phyloP scores from a whole-genome alignment of 768 basidiomycete species.

The Pleurotus tuoliensis region DNA sequence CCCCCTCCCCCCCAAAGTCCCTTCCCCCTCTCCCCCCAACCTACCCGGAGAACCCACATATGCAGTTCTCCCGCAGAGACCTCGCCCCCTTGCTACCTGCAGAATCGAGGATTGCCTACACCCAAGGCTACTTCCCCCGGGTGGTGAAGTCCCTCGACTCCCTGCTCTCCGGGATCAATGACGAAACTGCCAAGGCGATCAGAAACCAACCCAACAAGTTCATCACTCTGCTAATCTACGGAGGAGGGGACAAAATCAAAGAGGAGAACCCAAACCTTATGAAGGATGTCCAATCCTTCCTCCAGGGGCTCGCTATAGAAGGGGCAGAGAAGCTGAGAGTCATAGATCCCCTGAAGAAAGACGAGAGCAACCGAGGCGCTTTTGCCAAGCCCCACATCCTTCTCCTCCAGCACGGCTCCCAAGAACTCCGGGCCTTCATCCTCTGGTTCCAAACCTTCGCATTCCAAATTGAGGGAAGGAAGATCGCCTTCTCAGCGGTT shows the following conservation, averaged over 20 bases:
- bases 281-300: not conserved
- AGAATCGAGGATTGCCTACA: too few relatives aligned
- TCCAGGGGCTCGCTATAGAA: not conserved
- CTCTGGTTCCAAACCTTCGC: constrained; percentile 1
- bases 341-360: not conserved
- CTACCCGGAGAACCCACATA: too few relatives aligned
- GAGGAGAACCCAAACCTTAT: not conserved
- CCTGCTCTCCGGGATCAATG: not conserved
- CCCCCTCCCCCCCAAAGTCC: too few relatives aligned
- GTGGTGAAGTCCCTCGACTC: not conserved
- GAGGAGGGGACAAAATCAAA: not conserved
- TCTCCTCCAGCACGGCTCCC: not conserved
- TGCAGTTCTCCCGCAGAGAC: too few relatives aligned
- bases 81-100: too few relatives aligned
- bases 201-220: not conserved
- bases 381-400: not conserved
- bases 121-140: too few relatives aligned
- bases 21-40: too few relatives aligned
- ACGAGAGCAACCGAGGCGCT: not conserved
- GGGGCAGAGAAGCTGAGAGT: not conserved
- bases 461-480: not conserved
- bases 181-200: not conserved
- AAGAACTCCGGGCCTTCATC: not conserved
- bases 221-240: not conserved
- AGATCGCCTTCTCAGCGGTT: not conserved